Evolutionary conservation across 441 rosid species (phyloP).

Genomic region (Gossypium schwendimanii): DNA sequence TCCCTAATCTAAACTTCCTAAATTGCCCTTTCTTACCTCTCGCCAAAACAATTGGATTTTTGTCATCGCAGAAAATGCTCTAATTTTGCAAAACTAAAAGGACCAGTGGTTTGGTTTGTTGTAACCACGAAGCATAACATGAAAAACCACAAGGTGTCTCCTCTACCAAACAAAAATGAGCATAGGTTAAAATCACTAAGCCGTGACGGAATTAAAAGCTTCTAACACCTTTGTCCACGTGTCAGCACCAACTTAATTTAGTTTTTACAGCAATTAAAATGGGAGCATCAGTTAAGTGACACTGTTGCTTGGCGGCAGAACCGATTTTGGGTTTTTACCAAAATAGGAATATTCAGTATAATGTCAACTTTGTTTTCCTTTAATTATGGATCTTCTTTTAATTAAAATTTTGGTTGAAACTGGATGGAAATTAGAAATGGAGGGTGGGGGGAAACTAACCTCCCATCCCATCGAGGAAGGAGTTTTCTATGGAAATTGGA

Average conservation of each 20-base stretch:
- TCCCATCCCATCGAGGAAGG: constrained; percentile 19
- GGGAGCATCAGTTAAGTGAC: not conserved
- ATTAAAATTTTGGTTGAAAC: constrained; percentile 20
- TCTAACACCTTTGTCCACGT: constrained; percentile 18
- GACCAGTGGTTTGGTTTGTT: constrained; percentile 37
- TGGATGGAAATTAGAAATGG: constrained; percentile 14
- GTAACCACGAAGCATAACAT: constrained; percentile 33
- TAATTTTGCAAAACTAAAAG: not conserved
- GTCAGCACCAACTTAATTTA: not conserved
- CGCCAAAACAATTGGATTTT: not conserved
- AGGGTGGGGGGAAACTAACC: constrained; percentile 27
- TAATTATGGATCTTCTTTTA: constrained; percentile 39
- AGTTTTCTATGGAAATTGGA: constrained; percentile 19
- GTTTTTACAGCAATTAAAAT: not conserved
- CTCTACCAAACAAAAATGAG: not conserved
- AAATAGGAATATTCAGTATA: not conserved
- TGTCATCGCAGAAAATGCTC: not conserved
- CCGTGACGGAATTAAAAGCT: constrained; percentile 22
- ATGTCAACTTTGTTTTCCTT: constrained; percentile 22
- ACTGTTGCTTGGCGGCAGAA: constrained; percentile 32
- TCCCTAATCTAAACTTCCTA: constrained; percentile 21
- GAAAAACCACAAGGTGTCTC: constrained; percentile 1
- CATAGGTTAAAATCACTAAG: not conserved
- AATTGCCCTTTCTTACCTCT: not conserved
- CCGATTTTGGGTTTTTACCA: not conserved